Percentiles rank a stretch among this genome's conserved stretches.
Conservation (phyloP, 2,329 filamentous ascomycete genomes). For the Xylariaceae sp. region DNA sequence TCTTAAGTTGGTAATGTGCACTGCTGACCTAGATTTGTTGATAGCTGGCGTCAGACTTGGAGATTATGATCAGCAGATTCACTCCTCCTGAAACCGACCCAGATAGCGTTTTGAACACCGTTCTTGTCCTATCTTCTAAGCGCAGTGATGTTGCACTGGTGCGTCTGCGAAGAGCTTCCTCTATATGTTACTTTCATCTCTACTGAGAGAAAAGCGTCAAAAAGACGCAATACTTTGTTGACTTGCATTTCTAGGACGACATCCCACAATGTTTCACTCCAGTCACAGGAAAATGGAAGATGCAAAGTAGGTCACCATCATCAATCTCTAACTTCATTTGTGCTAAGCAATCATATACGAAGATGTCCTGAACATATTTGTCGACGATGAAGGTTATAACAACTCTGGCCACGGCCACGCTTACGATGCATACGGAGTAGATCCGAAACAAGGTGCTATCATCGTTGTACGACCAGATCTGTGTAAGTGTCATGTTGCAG, state of each 20-base stretch:
- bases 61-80: slow-evolving; percentile 32
- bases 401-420: slow-evolving; percentile 53
- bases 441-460: slow-evolving; percentile 41
- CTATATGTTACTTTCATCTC: too few species aligned
- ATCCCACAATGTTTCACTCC: slow-evolving; percentile 57
- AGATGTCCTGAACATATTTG: slow-evolving; percentile 58
- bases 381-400: slow-evolving; percentile 53
- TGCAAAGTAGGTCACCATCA: slow-evolving; percentile 42
- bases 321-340: background rate
- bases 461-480: slow-evolving; percentile 59
- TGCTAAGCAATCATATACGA: background rate
- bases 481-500: slow-evolving; percentile 45
- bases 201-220: too few species aligned
- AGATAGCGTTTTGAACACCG: slow-evolving; percentile 54
- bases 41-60: slow-evolving; percentile 20
- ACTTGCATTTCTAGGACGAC: slow-evolving; percentile 32
- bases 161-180: too few species aligned
- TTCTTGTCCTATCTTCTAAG: slow-evolving; percentile 50
- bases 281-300: slow-evolving; percentile 49
- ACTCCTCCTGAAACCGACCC: slow-evolving; percentile 40
- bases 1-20: background rate
- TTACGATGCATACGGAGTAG: slow-evolving; percentile 53
- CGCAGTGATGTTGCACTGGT: slow-evolving; percentile 42
- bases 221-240: too few species aligned
- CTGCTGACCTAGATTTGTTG: background rate